A percentile compares a stretch with the other conserved stretches of the same genome.
phyloP scores from a whole-genome alignment of 345 rosid genomes.

The Schrenkiella parvula region DNA sequence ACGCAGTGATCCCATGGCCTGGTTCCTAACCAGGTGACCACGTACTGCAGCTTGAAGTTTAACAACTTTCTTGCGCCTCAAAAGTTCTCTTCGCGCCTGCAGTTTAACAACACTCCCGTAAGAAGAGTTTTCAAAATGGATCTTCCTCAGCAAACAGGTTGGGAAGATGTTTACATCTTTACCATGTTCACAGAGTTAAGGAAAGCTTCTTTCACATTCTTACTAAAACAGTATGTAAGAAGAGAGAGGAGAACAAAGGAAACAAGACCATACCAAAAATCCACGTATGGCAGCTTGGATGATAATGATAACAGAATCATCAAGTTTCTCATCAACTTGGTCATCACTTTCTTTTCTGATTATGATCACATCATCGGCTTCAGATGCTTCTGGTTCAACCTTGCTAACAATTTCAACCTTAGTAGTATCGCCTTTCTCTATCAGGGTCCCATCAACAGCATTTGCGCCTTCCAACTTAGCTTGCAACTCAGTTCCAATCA shows the following conservation, averaged over 20 bases:
- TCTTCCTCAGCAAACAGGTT: neutral
- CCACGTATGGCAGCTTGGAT: conserved; percentile 60
- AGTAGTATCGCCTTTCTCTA: conserved; percentile 16
- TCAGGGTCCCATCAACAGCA: neutral
- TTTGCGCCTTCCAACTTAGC: neutral
- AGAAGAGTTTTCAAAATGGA: neutral
- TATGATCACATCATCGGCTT: conserved; percentile 33
- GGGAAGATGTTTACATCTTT: neutral
- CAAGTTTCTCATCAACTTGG: conserved; percentile 28
- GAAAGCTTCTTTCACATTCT: conserved; percentile 1
- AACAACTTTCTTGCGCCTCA: conserved; percentile 61
- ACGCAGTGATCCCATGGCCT: conserved; percentile 80
- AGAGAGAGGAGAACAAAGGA: neutral
- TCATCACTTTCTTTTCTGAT: conserved; percentile 28
- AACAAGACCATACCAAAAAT: conserved; percentile 45
- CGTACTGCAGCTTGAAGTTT: conserved; percentile 94
- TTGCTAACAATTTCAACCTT: conserved; percentile 26
- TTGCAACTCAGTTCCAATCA: neutral
- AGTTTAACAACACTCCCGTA: neutral
- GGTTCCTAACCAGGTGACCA: conserved; percentile 85
- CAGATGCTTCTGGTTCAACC: conserved; percentile 28
- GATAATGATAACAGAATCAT: conserved; percentile 49
- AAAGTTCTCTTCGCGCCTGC: conserved; percentile 63
- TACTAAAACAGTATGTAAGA: neutral
- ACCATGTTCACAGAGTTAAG: neutral